Evolutionary conservation across 371 early-diverging fungal species (phyloP).

Genomic region (Cokeromyces recurvatus): DNA sequence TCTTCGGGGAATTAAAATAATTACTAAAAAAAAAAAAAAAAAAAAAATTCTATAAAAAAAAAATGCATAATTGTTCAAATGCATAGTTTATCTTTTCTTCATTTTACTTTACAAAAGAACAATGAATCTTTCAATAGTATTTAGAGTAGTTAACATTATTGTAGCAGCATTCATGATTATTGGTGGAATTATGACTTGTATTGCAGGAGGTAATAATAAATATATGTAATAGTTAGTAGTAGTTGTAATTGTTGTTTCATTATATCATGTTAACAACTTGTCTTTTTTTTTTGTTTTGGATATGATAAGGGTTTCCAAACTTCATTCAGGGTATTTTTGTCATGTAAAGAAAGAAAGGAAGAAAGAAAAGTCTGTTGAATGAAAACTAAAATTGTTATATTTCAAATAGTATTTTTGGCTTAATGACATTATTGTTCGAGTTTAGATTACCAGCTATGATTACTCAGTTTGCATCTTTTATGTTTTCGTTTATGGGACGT

Average conservation of each 20-base stretch:
- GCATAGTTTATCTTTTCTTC: too few species aligned
- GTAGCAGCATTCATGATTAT: conserved; percentile 35
- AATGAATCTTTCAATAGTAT: conserved; percentile 22
- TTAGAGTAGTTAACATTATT: conserved; percentile 29
- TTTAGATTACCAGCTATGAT: conserved; percentile 29
- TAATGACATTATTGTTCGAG: conserved; percentile 34
- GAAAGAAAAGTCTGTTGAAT: neutral
- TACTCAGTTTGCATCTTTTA: conserved; percentile 26
- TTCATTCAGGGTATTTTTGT: conserved; percentile 43
- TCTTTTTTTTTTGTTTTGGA: too few species aligned
- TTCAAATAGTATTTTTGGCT: conserved; percentile 24
- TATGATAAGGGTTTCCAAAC: conserved; percentile 41
- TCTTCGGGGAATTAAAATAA: too few species aligned
- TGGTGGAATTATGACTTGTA: conserved; percentile 34
- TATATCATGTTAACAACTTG: too few species aligned
- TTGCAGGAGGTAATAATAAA: conserved; percentile 26
- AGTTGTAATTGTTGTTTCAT: too few species aligned
- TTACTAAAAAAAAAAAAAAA: too few species aligned
- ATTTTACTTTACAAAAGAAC: too few species aligned
- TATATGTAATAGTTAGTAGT: neutral
- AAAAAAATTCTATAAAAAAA: too few species aligned
- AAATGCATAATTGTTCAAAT: too few species aligned
- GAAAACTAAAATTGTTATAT: too few species aligned
- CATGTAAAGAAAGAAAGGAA: conserved; percentile 18
- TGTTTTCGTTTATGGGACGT: conserved; percentile 29